Evolutionary conservation across 2,329 filamentous ascomycete genomes (phyloP).

Genomic region (Peltaster fructicola): DNA sequence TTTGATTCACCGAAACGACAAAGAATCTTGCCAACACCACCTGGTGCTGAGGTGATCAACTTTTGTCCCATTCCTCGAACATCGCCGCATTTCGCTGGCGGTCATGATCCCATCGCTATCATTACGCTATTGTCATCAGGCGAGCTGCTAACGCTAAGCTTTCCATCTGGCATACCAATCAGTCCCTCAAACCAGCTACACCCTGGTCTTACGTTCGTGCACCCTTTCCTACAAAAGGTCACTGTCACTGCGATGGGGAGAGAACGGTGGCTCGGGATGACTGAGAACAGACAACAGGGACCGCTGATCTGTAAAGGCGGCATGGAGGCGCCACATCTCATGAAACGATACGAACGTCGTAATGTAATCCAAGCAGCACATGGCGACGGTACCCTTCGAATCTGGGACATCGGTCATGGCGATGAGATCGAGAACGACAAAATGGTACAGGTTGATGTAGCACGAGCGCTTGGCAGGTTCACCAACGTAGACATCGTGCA

Average conservation of each 20-base stretch:
- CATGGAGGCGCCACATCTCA: conserved; percentile 47
- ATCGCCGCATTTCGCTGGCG: conserved; percentile 73
- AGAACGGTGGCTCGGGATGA: conserved; percentile 73
- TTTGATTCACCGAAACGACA: conserved; percentile 59
- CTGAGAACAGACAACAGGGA: conserved; percentile 64
- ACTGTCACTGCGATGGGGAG: conserved; percentile 59
- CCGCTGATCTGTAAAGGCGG: conserved; percentile 67
- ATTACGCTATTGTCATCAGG: conserved; percentile 67
- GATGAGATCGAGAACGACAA: conserved; percentile 82
- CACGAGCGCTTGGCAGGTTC: conserved; percentile 61
- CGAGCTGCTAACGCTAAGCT: conserved; percentile 76
- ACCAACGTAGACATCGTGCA: conserved; percentile 58
- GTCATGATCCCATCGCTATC: conserved; percentile 78
- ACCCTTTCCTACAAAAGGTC: conserved; percentile 67
- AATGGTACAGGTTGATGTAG: conserved; percentile 71
- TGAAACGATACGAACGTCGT: conserved; percentile 63
- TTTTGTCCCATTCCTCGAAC: conserved; percentile 68
- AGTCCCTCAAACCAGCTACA: conserved; percentile 86
- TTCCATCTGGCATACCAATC: conserved; percentile 81
- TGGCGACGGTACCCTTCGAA: conserved; percentile 72
- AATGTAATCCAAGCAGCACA: conserved; percentile 78
- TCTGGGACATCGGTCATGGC: conserved; percentile 84
- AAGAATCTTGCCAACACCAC: conserved; percentile 55
- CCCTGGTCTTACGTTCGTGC: conserved; percentile 69
- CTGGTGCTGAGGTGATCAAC: conserved; percentile 57